Percentiles rank a stretch among this genome's conserved stretches.
Evolutionary conservation across 1,284 basidiomycete genomes (phyloP).

Genomic region (Neolentinus lepideus): DNA sequence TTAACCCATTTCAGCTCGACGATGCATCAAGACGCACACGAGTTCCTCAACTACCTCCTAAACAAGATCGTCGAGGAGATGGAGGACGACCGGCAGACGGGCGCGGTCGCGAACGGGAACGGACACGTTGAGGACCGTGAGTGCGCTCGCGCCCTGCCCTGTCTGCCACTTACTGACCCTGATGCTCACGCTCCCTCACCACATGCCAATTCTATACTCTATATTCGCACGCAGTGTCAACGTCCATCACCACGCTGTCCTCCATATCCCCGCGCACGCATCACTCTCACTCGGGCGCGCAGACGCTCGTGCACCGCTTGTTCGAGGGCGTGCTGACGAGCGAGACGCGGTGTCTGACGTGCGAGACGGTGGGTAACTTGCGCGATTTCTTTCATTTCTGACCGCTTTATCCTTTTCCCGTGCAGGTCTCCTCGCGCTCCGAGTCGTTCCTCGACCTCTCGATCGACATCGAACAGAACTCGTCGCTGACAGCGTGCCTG

Average conservation of each 20-base stretch:
- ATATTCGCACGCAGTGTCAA: constrained; percentile 36
- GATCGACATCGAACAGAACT: constrained; percentile 97
- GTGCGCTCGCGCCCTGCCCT: constrained; percentile 17
- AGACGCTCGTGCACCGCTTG: constrained; percentile 83
- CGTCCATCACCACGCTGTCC: constrained; percentile 47
- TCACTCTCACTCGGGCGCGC: constrained; percentile 29
- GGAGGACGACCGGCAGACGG: constrained; percentile 52
- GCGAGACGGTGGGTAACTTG: constrained; percentile 71
- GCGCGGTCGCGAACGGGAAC: constrained; percentile 10
- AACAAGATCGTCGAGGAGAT: constrained; percentile 94
- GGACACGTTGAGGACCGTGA: constrained; percentile 42
- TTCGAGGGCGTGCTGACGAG: constrained; percentile 94
- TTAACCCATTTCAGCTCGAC: too few species aligned
- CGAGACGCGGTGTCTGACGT: constrained; percentile 95
- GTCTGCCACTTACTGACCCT: constrained; percentile 1
- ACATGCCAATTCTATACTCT: too few species aligned
- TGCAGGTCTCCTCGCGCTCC: constrained; percentile 88
- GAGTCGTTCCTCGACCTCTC: constrained; percentile 96
- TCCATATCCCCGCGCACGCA: constrained; percentile 29
- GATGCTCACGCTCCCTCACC: neutral
- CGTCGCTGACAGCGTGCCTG: constrained; percentile 91
- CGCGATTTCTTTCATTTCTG: too few species aligned
- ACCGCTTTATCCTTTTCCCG: constrained; percentile 7
- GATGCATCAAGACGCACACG: constrained; percentile 94
- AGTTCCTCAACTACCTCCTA: constrained; percentile 92